Percentiles rank a stretch among this genome's conserved stretches.
These are phyloP conservation scores for Ogataea pignaliae DNA, from an alignment of 805 yeast genomes.

Conservation along the genomic window DNA sequence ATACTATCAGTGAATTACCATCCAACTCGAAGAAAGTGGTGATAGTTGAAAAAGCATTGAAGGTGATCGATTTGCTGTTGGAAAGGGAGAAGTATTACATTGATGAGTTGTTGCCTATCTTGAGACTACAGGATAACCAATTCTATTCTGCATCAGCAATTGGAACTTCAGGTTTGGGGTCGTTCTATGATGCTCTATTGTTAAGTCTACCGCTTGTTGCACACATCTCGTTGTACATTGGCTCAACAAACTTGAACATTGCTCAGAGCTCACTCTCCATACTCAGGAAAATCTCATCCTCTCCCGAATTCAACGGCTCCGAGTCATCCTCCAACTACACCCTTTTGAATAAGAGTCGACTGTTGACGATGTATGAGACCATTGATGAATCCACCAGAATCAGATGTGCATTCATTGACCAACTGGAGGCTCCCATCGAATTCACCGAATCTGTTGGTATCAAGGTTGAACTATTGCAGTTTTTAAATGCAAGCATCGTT, in stretches of 20 bases:
- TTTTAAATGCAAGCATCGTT: constrained; percentile 47
- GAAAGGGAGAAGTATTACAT: constrained; percentile 55
- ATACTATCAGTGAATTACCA: constrained; percentile 41
- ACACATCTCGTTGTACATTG: constrained; percentile 70
- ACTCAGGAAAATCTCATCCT: constrained; percentile 42
- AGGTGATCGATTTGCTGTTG: constrained; percentile 42
- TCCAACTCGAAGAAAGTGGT: constrained; percentile 30
- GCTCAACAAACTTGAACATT: constrained; percentile 45
- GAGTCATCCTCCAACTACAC: constrained; percentile 12
- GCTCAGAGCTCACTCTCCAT: constrained; percentile 52
- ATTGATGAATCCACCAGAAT: constrained; percentile 76
- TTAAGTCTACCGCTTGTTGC: constrained; percentile 69
- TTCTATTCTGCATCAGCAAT: constrained; percentile 37
- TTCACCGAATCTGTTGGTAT: constrained; percentile 37
- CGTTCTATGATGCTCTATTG: constrained; percentile 68
- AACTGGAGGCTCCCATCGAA: constrained; percentile 45
- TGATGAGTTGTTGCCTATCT: constrained; percentile 48
- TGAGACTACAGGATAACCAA: constrained; percentile 37
- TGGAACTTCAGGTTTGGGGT: constrained; percentile 57
- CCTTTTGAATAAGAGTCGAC: constrained; percentile 49
- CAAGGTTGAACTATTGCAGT: constrained; percentile 57
- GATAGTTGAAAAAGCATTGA: constrained; percentile 38
- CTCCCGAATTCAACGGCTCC: constrained; percentile 37
- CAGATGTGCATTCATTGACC: constrained; percentile 66
- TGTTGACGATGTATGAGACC: constrained; percentile 67